These are phyloP conservation scores for Myriosclerotinia duriaeana DNA, from an alignment of 2,329 filamentous ascomycete species.

Conservation along the genomic window DNA sequence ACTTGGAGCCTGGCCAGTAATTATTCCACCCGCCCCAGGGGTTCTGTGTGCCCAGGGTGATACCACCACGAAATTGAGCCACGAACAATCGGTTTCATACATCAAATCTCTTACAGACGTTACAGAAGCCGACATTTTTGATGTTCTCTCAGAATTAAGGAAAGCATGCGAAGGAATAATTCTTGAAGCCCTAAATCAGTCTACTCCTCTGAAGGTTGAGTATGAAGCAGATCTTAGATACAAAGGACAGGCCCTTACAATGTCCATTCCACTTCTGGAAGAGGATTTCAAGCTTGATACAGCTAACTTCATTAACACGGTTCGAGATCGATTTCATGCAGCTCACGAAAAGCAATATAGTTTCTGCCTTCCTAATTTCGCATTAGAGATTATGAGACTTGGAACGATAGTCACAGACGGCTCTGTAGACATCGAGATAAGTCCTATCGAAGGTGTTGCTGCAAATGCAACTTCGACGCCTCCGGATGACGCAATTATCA, in stretches of 20 bases:
- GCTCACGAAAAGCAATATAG: slow-evolving; percentile 19
- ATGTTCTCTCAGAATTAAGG: not conserved
- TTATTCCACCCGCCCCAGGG: slow-evolving; percentile 15
- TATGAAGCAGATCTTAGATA: slow-evolving; percentile 19
- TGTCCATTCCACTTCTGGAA: slow-evolving; percentile 10
- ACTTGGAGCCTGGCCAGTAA: slow-evolving; percentile 17
- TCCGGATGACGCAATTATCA: slow-evolving; percentile 14
- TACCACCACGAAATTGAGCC: slow-evolving; percentile 17
- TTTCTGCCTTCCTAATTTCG: slow-evolving; percentile 14
- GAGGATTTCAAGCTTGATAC: slow-evolving; percentile 6
- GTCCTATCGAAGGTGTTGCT: not conserved
- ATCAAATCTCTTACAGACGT: slow-evolving; percentile 6
- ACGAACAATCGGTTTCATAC: slow-evolving; percentile 12
- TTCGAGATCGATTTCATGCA: slow-evolving; percentile 11
- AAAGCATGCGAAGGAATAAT: slow-evolving; percentile 8
- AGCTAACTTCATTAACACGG: not conserved
- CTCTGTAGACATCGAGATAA: slow-evolving; percentile 10
- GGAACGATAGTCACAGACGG: slow-evolving; percentile 11
- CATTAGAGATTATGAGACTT: slow-evolving; percentile 11
- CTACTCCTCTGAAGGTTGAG: not conserved
- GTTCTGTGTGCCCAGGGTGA: slow-evolving; percentile 18
- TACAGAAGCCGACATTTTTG: not conserved
- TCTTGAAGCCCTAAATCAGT: not conserved
- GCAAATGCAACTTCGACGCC: not conserved
- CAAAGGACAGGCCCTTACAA: slow-evolving; percentile 15